Percentiles rank a stretch among this genome's conserved stretches.
These are phyloP conservation scores for Plasmodium sp. DNA, from an alignment of 169 alveolate genomes.

Conservation along the genomic window DNA sequence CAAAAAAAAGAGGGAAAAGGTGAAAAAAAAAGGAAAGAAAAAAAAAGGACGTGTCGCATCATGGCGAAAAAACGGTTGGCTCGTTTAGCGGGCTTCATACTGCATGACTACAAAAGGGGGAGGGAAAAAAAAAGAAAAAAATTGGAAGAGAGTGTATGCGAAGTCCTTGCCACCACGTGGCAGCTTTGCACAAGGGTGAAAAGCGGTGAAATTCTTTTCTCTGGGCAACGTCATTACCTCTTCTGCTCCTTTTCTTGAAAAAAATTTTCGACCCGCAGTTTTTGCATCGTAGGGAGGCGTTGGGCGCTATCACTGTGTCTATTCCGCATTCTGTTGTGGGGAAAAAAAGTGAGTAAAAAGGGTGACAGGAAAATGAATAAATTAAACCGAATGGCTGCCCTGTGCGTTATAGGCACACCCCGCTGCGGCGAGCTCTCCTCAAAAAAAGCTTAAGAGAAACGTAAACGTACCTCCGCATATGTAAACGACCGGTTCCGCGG, in stretches of 20 bases:
- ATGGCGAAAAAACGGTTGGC: not conserved
- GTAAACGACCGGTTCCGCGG: constrained; percentile 58
- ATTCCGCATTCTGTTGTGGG: constrained; percentile 86
- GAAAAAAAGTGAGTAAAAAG: not conserved
- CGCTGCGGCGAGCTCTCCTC: not conserved
- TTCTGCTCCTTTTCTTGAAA: constrained; percentile 87
- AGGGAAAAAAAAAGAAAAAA: not conserved
- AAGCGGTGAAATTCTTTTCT: not conserved
- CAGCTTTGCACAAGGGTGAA: no score
- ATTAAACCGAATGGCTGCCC: not conserved
- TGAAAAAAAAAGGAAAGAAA: not conserved
- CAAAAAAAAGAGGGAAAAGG: not conserved
- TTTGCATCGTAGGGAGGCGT: constrained; percentile 89
- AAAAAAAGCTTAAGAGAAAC: not conserved
- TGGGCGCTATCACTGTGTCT: constrained; percentile 88
- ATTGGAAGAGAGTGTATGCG: not conserved
- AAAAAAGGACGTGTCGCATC: not conserved
- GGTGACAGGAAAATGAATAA: not conserved
- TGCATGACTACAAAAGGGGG: constrained; percentile 46
- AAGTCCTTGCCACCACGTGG: not conserved
- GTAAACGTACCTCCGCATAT: constrained; percentile 52
- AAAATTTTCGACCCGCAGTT: constrained; percentile 89
- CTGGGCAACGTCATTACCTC: constrained; percentile 65
- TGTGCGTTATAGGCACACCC: not conserved
- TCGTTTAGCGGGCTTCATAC: constrained; percentile 66